Conservation (phyloP, 1,284 basidiomycete genomes). For the Kalmanozyma brasiliensis region DNA sequence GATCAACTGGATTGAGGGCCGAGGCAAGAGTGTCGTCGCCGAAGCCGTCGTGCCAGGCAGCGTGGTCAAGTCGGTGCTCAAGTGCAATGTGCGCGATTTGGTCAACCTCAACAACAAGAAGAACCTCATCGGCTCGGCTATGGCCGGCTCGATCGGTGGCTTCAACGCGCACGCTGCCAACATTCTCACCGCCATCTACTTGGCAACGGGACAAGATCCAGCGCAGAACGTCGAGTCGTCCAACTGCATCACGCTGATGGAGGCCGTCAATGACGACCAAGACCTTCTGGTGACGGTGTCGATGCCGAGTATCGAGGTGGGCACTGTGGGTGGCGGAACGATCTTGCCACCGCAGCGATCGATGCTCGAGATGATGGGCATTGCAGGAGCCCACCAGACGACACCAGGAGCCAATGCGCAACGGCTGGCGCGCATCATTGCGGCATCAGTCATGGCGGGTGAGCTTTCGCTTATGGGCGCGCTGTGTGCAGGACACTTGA, state of each 20-base stretch:
- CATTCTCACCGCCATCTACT: conserved; percentile 91
- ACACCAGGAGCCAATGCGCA: conserved; percentile 67
- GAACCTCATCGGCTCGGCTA: conserved; percentile 95
- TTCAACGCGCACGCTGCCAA: conserved; percentile 99
- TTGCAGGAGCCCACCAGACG: conserved; percentile 59
- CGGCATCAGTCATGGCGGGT: conserved; percentile 67
- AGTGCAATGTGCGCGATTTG: conserved; percentile 91
- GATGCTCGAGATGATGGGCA: conserved; percentile 66
- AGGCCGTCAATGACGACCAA: conserved; percentile 87
- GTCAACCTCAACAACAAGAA: conserved; percentile 96
- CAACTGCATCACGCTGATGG: conserved; percentile 98
- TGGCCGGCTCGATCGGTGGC: conserved; percentile 96
- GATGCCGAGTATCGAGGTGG: conserved; percentile 68
- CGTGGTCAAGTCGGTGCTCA: conserved; percentile 88
- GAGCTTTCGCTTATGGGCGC: conserved; percentile 66
- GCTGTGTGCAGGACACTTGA: conserved; percentile 64
- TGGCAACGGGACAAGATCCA: conserved; percentile 98
- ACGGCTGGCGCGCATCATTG: conserved; percentile 65
- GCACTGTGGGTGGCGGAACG: conserved; percentile 95
- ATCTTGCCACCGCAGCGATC: conserved; percentile 61
- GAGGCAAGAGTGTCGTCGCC: conserved; percentile 96
- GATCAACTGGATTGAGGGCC: conserved; percentile 99
- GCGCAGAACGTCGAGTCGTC: conserved; percentile 99
- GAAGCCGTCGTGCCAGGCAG: conserved; percentile 92
- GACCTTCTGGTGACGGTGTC: conserved; percentile 76